phyloP scores from a whole-genome alignment of 169 alveolate species.

The Cyclospora cayetanensis region DNA sequence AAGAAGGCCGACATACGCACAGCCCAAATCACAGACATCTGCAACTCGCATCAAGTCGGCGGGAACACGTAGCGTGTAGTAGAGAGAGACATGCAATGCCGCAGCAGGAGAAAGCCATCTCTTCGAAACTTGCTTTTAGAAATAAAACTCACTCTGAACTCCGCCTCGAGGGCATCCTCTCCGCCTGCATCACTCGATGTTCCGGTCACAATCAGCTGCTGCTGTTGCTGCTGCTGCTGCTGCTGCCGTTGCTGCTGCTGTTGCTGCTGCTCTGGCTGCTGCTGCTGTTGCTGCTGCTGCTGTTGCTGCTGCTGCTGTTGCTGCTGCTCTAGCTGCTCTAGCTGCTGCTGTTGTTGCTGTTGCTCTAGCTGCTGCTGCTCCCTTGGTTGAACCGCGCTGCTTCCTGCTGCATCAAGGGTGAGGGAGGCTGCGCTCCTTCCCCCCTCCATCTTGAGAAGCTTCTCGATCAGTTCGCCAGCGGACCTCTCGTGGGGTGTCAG shows the following conservation, averaged over 20 bases:
- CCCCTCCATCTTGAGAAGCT: background rate
- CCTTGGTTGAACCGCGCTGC: background rate
- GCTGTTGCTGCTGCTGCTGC: background rate
- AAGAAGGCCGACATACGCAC: too few relatives aligned
- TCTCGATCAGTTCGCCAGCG: background rate
- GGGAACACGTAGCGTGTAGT: too few relatives aligned
- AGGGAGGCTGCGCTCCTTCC: background rate
- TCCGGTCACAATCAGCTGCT: background rate
- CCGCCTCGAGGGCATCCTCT: slow-evolving; percentile 16
- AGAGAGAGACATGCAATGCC: background rate
- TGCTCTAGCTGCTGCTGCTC: background rate
- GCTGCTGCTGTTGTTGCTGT: slow-evolving; percentile 6
- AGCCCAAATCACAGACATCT: too few relatives aligned
- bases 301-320: background rate
- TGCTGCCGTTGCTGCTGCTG: background rate
- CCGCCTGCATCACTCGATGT: background rate
- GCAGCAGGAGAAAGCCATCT: background rate
- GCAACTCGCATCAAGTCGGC: too few relatives aligned
- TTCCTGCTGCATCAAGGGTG: background rate
- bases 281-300: background rate
- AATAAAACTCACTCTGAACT: background rate
- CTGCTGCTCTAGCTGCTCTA: background rate
- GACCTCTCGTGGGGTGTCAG: background rate
- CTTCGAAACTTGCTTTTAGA: background rate
- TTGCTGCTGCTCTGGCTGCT: background rate